Conservation (phyloP, 768 basidiomycete genomes). For the Mycena indigotica region DNA sequence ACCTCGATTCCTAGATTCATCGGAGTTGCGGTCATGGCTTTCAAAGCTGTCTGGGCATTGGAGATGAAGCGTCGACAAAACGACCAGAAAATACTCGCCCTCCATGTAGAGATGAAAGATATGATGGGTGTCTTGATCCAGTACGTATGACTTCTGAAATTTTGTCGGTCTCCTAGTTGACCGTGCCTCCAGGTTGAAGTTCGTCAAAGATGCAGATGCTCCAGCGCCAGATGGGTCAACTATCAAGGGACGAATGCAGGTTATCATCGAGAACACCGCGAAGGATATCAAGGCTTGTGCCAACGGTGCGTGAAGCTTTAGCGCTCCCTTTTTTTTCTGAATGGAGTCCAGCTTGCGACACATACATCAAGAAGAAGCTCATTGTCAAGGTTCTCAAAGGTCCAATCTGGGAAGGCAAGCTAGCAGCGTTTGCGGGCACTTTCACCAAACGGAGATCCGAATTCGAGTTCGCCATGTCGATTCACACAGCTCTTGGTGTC, state of each 20-base stretch:
- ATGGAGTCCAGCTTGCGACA: slow-evolving; percentile 3
- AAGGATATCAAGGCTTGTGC: slow-evolving; percentile 38
- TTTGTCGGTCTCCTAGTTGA: not conserved
- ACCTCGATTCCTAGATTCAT: slow-evolving; percentile 11
- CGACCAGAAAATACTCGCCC: slow-evolving; percentile 37
- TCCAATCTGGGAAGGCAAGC: slow-evolving; percentile 30
- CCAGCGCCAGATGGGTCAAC: slow-evolving; percentile 34
- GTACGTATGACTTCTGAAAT: slow-evolving; percentile 25
- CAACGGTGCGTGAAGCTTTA: slow-evolving; percentile 32
- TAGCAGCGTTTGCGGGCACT: slow-evolving; percentile 24
- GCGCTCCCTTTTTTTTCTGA: slow-evolving; percentile 17
- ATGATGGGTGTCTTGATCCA: slow-evolving; percentile 40
- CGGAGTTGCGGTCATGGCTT: slow-evolving; percentile 40
- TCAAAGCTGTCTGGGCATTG: slow-evolving; percentile 42
- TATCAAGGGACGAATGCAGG: slow-evolving; percentile 36
- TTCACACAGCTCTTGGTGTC: slow-evolving; percentile 30
- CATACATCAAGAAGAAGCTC: slow-evolving; percentile 10
- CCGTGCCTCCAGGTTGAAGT: slow-evolving; percentile 28
- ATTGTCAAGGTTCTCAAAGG: slow-evolving; percentile 35
- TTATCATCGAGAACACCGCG: slow-evolving; percentile 29
- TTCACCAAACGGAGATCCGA: slow-evolving; percentile 29
- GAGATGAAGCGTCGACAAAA: slow-evolving; percentile 42
- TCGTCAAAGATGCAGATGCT: slow-evolving; percentile 31
- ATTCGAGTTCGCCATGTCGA: slow-evolving; percentile 30
- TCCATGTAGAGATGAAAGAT: slow-evolving; percentile 43